A percentile compares a stretch with the other conserved stretches of the same genome.
Conservation (phyloP, 805 yeast genomes). For the Kodamaea lidongshanica region DNA sequence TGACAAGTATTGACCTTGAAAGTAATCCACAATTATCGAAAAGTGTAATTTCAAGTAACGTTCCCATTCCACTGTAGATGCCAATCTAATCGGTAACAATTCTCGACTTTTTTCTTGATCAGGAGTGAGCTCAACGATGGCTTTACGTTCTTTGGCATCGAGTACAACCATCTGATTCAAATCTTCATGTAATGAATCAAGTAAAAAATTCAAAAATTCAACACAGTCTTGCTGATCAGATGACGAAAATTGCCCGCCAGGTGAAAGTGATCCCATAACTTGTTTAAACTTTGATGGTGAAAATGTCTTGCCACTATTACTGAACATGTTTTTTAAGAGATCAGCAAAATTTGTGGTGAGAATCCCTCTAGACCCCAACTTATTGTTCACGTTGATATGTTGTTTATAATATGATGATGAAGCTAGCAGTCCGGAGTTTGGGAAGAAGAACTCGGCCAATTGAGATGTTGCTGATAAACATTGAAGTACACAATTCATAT, state of each 20-base stretch:
- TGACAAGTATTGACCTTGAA: constrained; percentile 88
- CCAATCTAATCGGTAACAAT: constrained; percentile 64
- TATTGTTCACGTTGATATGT: constrained; percentile 66
- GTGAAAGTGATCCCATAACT: constrained; percentile 61
- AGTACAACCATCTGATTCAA: constrained; percentile 53
- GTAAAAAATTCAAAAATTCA: constrained; percentile 67
- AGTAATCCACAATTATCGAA: constrained; percentile 71
- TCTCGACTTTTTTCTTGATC: constrained; percentile 74
- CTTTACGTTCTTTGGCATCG: constrained; percentile 26
- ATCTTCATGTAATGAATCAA: constrained; percentile 80
- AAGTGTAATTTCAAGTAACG: constrained; percentile 72
- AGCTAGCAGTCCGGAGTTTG: constrained; percentile 16
- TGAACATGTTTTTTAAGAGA: constrained; percentile 50
- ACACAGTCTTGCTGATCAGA: constrained; percentile 80
- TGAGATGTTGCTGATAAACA: constrained; percentile 72
- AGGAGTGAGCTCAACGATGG: constrained; percentile 41
- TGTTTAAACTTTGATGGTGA: constrained; percentile 62
- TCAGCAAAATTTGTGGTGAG: constrained; percentile 64
- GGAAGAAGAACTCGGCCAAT: constrained; percentile 54
- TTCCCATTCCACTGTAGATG: constrained; percentile 90
- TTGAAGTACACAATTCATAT: constrained; percentile 87
- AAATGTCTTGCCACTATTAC: constrained; percentile 40
- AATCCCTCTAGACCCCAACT: constrained; percentile 75
- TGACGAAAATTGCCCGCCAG: constrained; percentile 52
- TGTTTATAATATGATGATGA: constrained; percentile 50